phyloP scores from a whole-genome alignment of 129 eudicot species.

The Artemisia annua region DNA sequence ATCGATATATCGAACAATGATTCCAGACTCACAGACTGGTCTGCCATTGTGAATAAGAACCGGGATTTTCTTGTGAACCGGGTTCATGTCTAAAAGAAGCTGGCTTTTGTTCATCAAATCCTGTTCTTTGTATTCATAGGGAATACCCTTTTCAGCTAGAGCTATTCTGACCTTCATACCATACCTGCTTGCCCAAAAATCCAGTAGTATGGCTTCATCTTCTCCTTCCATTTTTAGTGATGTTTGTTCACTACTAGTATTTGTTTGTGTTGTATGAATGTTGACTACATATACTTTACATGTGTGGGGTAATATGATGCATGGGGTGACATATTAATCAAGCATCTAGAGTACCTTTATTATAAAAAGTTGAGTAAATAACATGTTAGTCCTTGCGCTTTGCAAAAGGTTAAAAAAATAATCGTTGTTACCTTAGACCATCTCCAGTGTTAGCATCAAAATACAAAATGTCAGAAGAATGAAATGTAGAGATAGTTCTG shows the following conservation, averaged over 20 bases:
- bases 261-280: not conserved
- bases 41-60: slow-evolving; percentile 49
- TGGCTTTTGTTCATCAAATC: slow-evolving; percentile 44
- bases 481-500: too few species aligned
- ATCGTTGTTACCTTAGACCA: too few species aligned
- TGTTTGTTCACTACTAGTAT: not conserved
- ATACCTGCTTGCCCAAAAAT: slow-evolving; percentile 33
- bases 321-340: too few species aligned
- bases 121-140: slow-evolving; percentile 34
- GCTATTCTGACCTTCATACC: slow-evolving; percentile 52
- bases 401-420: too few species aligned
- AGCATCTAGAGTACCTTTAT: too few species aligned
- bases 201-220: slow-evolving; percentile 37
- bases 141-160: slow-evolving; percentile 43
- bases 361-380: too few species aligned
- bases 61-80: slow-evolving; percentile 47
- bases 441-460: too few species aligned
- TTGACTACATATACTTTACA: not conserved
- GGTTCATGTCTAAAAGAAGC: slow-evolving; percentile 41
- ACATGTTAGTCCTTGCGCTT: too few species aligned
- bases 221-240: not conserved
- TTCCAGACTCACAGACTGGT: slow-evolving; percentile 43
- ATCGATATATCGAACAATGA: slow-evolving; percentile 47
- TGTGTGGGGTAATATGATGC: too few species aligned
- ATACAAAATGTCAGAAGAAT: too few species aligned